A percentile compares a stretch with the other conserved stretches of the same genome.
Evolutionary conservation across 129 eudicot species (phyloP).

Genomic region (Artemisia tridentata): DNA sequence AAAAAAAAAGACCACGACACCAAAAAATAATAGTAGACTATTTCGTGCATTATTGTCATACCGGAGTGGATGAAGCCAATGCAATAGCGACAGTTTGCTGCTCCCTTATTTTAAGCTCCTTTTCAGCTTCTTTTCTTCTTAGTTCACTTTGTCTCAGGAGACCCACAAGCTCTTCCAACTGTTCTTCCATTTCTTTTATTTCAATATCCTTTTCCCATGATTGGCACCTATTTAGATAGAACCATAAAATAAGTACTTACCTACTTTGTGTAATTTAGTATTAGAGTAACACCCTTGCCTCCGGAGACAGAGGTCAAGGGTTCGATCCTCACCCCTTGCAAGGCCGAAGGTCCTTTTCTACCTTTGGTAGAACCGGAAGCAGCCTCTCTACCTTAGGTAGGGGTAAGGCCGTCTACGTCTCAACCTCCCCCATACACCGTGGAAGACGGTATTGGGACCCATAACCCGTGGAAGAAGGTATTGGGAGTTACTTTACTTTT

Average conservation of each 20-base stretch:
- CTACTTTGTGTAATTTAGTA: background rate
- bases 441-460: too few species aligned
- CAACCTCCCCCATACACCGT: too few species aligned
- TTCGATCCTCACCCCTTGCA: too few species aligned
- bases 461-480: too few species aligned
- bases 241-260: constrained; percentile 11
- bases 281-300: too few species aligned
- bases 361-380: too few species aligned
- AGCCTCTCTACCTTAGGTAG: too few species aligned
- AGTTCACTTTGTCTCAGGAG: constrained; percentile 82
- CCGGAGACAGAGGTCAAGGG: too few species aligned
- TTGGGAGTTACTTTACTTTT: too few species aligned
- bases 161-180: constrained; percentile 85
- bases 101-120: constrained; percentile 81
- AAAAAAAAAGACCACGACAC: too few species aligned
- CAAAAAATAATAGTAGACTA: background rate
- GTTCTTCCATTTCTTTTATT: constrained; percentile 96
- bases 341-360: too few species aligned
- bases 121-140: constrained; percentile 87
- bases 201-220: constrained; percentile 82
- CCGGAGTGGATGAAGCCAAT: constrained; percentile 66
- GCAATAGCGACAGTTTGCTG: constrained; percentile 66
- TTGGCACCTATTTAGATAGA: constrained; percentile 61
- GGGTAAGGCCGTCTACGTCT: too few species aligned
- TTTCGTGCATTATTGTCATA: constrained; percentile 21